These are phyloP conservation scores for Candolleomyces aberdarensis DNA, from an alignment of 768 basidiomycete genomes.

Conservation along the genomic window DNA sequence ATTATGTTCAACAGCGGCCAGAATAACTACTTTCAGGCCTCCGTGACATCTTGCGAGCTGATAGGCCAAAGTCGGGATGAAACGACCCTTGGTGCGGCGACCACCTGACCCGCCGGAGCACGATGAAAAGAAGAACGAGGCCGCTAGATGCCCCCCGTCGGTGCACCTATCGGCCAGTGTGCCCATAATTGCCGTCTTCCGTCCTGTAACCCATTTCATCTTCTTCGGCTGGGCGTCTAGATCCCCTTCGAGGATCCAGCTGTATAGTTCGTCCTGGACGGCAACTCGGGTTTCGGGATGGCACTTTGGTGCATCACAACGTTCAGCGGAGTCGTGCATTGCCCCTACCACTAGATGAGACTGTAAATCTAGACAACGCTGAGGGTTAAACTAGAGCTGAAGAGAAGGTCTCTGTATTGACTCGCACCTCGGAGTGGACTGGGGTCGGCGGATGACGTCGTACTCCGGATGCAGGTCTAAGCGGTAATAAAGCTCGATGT, in stretches of 20 bases:
- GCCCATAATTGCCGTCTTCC: slow-evolving; percentile 1
- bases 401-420: background rate
- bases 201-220: slow-evolving; percentile 6
- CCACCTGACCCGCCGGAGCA: background rate
- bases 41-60: background rate
- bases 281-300: slow-evolving; percentile 6
- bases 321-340: slow-evolving; percentile 7
- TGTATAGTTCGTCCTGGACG: slow-evolving; percentile 1
- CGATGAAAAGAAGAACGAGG: slow-evolving; percentile 10
- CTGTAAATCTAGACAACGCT: background rate
- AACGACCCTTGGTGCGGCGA: background rate
- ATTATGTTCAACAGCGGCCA: background rate
- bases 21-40: background rate
- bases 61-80: slow-evolving; percentile 2
- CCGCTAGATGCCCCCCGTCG: background rate
- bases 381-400: background rate
- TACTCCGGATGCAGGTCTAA: background rate
- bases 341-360: background rate
- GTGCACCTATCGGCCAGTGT: background rate
- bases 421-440: background rate
- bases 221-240: background rate
- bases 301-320: background rate
- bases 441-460: background rate
- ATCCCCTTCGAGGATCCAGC: background rate
- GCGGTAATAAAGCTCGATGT: background rate